Base-by-base conservation (phyloP, 495 filamentous ascomycete genomes). In the Aspergillus bertholletiae region DNA sequence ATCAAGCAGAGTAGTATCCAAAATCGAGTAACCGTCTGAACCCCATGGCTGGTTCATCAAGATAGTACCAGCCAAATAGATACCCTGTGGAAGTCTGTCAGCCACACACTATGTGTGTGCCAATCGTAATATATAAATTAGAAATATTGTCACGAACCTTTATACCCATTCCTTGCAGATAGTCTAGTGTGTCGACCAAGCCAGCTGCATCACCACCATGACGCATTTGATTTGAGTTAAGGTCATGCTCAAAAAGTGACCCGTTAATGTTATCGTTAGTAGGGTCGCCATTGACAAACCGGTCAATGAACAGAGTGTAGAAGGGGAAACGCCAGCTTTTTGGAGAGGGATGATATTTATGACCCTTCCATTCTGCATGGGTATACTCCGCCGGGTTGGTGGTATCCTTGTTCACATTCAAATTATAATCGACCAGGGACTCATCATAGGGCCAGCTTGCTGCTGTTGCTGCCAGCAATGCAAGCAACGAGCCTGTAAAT, bases 11-110 rank as follows among this genome's bases (percentile, higher is more conserved):
- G 87, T 88, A 26, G 87, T 78, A 53, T 90, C 87, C 26, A 89
- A 63, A 27, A 87, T 84, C 59, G 81, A 76, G 60, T 87, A 90
- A 5, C 80, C 77, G 61, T 90, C 87, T 15, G 82, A 74, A 11
- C 79, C 78, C 87, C 87, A 90, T 5, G 87, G 87, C 56, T 80
- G 70, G 59, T 90, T 90, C 74, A 90, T 86, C 56, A 87, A 75
- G 8, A 83, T 76, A 39, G 79, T 80, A 13, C 87, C 87, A 39
- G 86, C 85, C 49, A 90, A 75, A 57, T 90, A 90, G 22, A 90
- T 76, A 8, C 73, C 84, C 83, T 82, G 48, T n/a, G 41, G 17
- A 26, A 51, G 11, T 57, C 37, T 18, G 43, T 66, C 26, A 55
- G 54, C 32, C 21, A 37, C 7, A 13, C 23, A 17, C 43, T 7